Conservation (phyloP, 306 rosid species). For the Lathyrus oleraceus region DNA sequence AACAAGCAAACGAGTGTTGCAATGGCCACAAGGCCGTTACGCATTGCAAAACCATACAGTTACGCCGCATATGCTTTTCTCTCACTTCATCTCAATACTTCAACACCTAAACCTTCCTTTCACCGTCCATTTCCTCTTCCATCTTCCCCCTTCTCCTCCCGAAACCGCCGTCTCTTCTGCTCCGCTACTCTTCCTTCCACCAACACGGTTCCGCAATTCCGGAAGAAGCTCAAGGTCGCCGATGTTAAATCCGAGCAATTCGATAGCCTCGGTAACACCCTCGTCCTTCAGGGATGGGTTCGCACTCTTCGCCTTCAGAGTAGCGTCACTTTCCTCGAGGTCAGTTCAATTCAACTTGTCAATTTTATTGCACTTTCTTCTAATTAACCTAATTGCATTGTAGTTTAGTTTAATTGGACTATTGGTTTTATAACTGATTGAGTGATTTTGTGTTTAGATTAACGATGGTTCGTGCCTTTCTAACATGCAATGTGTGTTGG, state of each 20-base stretch:
- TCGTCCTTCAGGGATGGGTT: conserved; percentile 77
- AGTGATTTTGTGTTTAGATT: conserved; percentile 46
- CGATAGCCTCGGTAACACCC: conserved; percentile 57
- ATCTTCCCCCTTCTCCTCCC: conserved; percentile 16
- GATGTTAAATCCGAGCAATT: conserved; percentile 68
- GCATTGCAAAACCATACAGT: conserved; percentile 14
- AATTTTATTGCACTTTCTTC: neutral
- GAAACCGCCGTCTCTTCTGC: conserved; percentile 53
- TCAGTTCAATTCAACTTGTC: conserved; percentile 27
- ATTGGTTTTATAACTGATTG: conserved; percentile 1
- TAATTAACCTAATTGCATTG: conserved; percentile 1
- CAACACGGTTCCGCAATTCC: conserved; percentile 58
- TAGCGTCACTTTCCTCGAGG: conserved; percentile 84
- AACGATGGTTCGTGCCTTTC: conserved; percentile 95
- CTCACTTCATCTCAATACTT: conserved; percentile 9
- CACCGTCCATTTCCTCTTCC: conserved; percentile 30
- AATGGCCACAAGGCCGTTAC: conserved; percentile 31
- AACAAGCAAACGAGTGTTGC: conserved; percentile 26
- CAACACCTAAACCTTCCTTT: conserved; percentile 30
- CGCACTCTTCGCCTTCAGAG: conserved; percentile 84
- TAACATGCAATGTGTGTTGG: conserved; percentile 90
- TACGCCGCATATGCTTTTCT: conserved; percentile 28
- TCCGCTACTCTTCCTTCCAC: conserved; percentile 49
- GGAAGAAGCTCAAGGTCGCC: conserved; percentile 73
- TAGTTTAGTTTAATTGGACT: neutral